A percentile compares a stretch with the other conserved stretches of the same genome.
phyloP scores from a whole-genome alignment of 2,329 filamentous ascomycete species.

The Penicillium psychrosexuale region DNA sequence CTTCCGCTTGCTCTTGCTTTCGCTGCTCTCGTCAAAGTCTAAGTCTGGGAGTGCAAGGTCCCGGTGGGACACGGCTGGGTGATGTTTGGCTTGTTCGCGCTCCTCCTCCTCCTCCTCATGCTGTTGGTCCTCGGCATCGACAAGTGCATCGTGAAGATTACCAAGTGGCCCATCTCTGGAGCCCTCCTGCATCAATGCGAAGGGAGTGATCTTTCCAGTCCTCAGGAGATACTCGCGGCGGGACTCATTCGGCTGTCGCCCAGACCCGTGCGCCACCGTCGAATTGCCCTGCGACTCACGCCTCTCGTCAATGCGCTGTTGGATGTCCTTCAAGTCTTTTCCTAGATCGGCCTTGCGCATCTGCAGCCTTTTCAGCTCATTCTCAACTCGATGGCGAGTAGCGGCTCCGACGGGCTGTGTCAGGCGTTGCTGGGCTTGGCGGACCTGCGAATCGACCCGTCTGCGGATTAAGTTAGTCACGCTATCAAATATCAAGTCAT shows the following conservation, averaged over 20 bases:
- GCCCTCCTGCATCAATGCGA: constrained; percentile 70
- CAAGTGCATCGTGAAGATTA: constrained; percentile 70
- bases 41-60: constrained; percentile 72
- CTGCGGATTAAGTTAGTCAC: constrained; percentile 26
- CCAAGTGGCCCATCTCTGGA: constrained; percentile 59
- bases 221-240: constrained; percentile 87
- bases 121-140: constrained; percentile 75
- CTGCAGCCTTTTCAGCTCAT: constrained; percentile 64
- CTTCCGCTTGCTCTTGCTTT: constrained; percentile 32
- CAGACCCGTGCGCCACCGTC: constrained; percentile 44
- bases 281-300: constrained; percentile 55
- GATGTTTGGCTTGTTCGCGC: constrained; percentile 39
- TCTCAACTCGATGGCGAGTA: constrained; percentile 44
- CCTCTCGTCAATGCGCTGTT: constrained; percentile 73
- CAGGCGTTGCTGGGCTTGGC: constrained; percentile 57
- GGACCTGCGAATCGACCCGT: constrained; percentile 65
- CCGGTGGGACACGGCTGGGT: constrained; percentile 63
- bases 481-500: not conserved
- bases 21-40: constrained; percentile 46
- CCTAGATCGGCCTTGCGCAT: constrained; percentile 62
- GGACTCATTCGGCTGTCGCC: constrained; percentile 71
- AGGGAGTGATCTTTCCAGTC: constrained; percentile 96
- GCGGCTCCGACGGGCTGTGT: constrained; percentile 54
- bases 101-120: constrained; percentile 52
- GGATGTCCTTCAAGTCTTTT: constrained; percentile 75